These are phyloP conservation scores for Elasticomyces elasticus DNA, from an alignment of 495 filamentous ascomycete genomes.

Conservation along the genomic window DNA sequence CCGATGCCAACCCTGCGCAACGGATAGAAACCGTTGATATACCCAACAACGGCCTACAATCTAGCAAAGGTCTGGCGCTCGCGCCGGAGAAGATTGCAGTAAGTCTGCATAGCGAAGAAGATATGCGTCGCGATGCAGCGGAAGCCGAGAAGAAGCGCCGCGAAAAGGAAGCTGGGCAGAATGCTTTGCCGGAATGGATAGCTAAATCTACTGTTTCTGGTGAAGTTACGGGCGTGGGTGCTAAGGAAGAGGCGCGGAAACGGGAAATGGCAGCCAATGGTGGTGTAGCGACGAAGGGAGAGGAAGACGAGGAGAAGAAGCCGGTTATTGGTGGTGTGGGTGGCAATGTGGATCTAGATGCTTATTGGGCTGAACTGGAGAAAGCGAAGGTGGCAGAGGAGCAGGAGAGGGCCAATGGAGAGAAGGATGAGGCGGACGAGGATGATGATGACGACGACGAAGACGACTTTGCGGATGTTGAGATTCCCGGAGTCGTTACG, in stretches of 20 bases:
- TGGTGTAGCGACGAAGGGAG: slow-evolving; percentile 19
- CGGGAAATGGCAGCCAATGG: slow-evolving; percentile 14
- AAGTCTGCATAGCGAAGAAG: slow-evolving; percentile 55
- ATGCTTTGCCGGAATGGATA: slow-evolving; percentile 82
- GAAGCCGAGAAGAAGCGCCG: slow-evolving; percentile 59
- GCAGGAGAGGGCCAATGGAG: not conserved
- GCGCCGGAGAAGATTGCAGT: slow-evolving; percentile 66
- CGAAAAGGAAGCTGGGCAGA: slow-evolving; percentile 67
- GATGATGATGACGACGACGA: slow-evolving; percentile 30
- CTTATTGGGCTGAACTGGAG: slow-evolving; percentile 10
- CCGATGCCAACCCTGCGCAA: slow-evolving; percentile 12
- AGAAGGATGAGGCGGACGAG: slow-evolving; percentile 9
- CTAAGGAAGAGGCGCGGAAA: slow-evolving; percentile 17
- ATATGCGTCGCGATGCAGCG: slow-evolving; percentile 64
- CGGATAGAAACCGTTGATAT: slow-evolving; percentile 17
- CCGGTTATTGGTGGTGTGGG: slow-evolving; percentile 35
- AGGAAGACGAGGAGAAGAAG: slow-evolving; percentile 40
- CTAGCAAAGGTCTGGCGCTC: slow-evolving; percentile 14
- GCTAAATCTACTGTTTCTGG: slow-evolving; percentile 68
- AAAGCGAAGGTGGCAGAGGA: slow-evolving; percentile 3
- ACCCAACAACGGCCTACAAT: slow-evolving; percentile 11
- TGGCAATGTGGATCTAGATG: slow-evolving; percentile 35
- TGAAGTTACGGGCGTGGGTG: slow-evolving; percentile 21
- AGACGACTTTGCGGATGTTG: not conserved
- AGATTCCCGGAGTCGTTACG: not conserved